phyloP scores from a whole-genome alignment of 2,329 filamentous ascomycete genomes.

The Didymellaceae sp. region DNA sequence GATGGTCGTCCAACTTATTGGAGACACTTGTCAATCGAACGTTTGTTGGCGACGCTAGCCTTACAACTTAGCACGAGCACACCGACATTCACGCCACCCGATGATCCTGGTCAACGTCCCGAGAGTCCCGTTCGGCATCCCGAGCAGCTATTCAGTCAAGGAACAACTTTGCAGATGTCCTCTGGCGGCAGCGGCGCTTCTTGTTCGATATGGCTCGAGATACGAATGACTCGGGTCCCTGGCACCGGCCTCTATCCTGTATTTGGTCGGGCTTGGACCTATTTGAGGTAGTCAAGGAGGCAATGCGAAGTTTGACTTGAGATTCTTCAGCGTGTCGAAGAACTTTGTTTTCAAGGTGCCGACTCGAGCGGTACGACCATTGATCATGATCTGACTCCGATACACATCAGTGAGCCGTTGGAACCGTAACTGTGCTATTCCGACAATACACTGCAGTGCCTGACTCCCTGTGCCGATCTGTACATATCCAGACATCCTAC shows the following conservation, averaged over 20 bases:
- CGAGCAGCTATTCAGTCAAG: too few species aligned
- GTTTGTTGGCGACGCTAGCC: constrained; percentile 14
- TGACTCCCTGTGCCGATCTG: constrained; percentile 8
- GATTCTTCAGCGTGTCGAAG: too few species aligned
- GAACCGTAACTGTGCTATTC: neutral
- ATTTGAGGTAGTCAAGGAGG: neutral
- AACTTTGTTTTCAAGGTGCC: neutral
- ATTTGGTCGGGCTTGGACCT: too few species aligned
- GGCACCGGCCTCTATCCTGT: constrained; percentile 4
- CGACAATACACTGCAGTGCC: neutral
- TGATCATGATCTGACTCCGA: neutral
- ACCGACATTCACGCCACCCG: constrained; percentile 31
- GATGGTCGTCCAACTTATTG: neutral
- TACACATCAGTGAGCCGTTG: neutral
- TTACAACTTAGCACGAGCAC: constrained; percentile 20
- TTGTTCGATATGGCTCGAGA: constrained; percentile 4
- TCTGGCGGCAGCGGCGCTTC: constrained; percentile 27
- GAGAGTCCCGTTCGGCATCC: constrained; percentile 28
- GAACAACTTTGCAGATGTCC: constrained; percentile 7
- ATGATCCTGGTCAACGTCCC: constrained; percentile 10
- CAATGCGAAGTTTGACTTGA: too few species aligned
- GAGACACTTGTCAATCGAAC: constrained; percentile 10
- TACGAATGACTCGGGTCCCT: neutral
- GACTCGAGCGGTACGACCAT: neutral
- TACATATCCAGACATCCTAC: constrained; percentile 6